Evolutionary conservation across 1,284 basidiomycete genomes (phyloP).

Genomic region (Exobasidium cylindrosporum): DNA sequence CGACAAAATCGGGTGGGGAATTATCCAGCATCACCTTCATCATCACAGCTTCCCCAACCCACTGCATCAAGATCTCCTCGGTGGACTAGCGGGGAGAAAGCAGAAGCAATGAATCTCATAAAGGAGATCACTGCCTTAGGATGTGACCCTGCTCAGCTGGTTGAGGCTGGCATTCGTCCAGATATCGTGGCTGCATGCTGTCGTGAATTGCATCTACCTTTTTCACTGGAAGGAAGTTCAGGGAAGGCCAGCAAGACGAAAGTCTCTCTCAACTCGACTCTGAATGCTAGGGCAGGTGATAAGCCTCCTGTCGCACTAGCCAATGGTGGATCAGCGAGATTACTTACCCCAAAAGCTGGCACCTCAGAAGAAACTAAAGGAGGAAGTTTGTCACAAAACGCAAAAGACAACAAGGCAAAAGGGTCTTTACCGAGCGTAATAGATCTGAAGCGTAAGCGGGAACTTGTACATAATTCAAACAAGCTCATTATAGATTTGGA

Average conservation of each 20-base stretch:
- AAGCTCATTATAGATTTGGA: background rate
- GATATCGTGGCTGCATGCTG: background rate
- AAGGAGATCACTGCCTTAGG: conserved; percentile 3
- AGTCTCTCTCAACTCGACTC: background rate
- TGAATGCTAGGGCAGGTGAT: background rate
- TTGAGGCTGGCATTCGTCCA: background rate
- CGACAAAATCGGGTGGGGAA: background rate
- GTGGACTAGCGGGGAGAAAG: background rate
- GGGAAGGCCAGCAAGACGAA: background rate
- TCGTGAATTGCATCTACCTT: background rate
- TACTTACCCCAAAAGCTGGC: background rate
- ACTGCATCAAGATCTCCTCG: background rate
- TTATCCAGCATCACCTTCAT: background rate
- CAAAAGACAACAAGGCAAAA: background rate
- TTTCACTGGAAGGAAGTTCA: background rate
- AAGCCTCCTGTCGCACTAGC: background rate
- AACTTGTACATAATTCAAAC: no score
- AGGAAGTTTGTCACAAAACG: background rate
- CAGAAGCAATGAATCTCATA: conserved; percentile 3
- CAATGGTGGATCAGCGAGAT: background rate
- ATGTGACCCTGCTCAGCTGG: background rate
- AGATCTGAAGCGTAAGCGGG: no score
- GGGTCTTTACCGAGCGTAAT: no score
- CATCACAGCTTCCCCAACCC: background rate
- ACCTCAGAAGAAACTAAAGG: background rate